Evolutionary conservation across 208 protist genomes (phyloP), one percentile per base, ranked within the genome.

Genomic region (Leishmania mexicana): DNA sequence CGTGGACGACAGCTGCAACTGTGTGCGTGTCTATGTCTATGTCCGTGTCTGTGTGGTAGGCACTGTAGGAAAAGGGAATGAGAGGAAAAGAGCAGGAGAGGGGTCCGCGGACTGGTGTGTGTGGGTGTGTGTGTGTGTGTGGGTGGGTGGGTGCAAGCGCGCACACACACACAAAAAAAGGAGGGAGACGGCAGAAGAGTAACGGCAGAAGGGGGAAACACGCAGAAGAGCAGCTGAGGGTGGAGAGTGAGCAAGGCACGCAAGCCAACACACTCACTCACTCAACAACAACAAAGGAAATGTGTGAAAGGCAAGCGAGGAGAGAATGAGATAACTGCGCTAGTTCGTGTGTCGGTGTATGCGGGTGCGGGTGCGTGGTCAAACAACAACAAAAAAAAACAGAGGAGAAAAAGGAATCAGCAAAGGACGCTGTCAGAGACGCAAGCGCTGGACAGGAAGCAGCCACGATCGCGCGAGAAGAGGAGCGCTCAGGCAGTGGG

Each of bases 371-470:
- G 71, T 38, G 71, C 13, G 19, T 21, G 28, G 19, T 70, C 17
- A 24, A 42, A 70, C 76, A 80, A 75, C 17, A 24, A 42, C 45
- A 79, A 80, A 75, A 53, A 79, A 78, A 57, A 57, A 79, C 21
- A 42, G 31, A 42, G 15, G 45, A 71, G 24, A 40, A 19, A 79
- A 71, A 21, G 47, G 8, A 35, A 64, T 31, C 53, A 35, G 8
- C 3, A 64, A n/a, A 64, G 28, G 4, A 19, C 60, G 60, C n/a
- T 21, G 60, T 19, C 60, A 67, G 28, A 67, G n/a, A 38, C 11
- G 31, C n/a, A 38, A 38, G n/a, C 60, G 40, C 60, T 31, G 60
- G 28, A 38, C 60, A 67, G 60, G 60, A 38, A 67, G 60, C 60
- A 67, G 11, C 11, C n/a, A 21, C 60, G 11, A 24, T 38, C 60